A percentile compares a stretch with the other conserved stretches of the same genome.
Evolutionary conservation across 2,329 filamentous ascomycete genomes (phyloP).

Genomic region (Pseudogymnoascus sp.): DNA sequence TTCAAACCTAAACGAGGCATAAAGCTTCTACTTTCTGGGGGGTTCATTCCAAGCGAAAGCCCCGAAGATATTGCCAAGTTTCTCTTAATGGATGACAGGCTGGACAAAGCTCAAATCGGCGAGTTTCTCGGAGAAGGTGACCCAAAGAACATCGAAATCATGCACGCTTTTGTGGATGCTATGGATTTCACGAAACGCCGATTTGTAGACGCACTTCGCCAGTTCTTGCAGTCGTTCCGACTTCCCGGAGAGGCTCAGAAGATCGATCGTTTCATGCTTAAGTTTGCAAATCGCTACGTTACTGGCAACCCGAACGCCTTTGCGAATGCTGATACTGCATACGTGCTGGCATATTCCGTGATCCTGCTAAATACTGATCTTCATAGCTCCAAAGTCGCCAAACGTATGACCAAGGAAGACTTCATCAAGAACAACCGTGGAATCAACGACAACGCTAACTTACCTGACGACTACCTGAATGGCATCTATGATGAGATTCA

Average conservation of each 20-base stretch:
- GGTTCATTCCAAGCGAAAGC: constrained; percentile 75
- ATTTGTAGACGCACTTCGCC: constrained; percentile 85
- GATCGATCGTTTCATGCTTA: constrained; percentile 98
- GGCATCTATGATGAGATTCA: constrained; percentile 90
- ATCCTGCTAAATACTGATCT: constrained; percentile 95
- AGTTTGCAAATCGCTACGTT: constrained; percentile 94
- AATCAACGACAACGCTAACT: constrained; percentile 92
- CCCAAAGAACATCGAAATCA: constrained; percentile 86
- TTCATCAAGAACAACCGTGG: constrained; percentile 99
- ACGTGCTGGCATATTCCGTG: constrained; percentile 91
- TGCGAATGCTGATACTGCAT: constrained; percentile 95
- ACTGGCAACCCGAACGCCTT: constrained; percentile 94
- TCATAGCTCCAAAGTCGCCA: constrained; percentile 78
- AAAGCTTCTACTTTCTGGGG: constrained; percentile 74
- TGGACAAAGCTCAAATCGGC: constrained; percentile 89
- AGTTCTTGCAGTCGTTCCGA: constrained; percentile 91
- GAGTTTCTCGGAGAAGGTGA: constrained; percentile 95
- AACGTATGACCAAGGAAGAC: constrained; percentile 90
- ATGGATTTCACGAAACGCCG: constrained; percentile 92
- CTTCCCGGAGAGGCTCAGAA: constrained; percentile 95
- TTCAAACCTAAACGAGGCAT: constrained; percentile 95
- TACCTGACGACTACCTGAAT: constrained; percentile 86
- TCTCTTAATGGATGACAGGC: constrained; percentile 69
- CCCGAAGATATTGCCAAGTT: constrained; percentile 82
- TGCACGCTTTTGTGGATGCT: constrained; percentile 93